These are phyloP conservation scores for Globisporangium polare DNA, from an alignment of 352 stramenopile species.

Conservation along the genomic window DNA sequence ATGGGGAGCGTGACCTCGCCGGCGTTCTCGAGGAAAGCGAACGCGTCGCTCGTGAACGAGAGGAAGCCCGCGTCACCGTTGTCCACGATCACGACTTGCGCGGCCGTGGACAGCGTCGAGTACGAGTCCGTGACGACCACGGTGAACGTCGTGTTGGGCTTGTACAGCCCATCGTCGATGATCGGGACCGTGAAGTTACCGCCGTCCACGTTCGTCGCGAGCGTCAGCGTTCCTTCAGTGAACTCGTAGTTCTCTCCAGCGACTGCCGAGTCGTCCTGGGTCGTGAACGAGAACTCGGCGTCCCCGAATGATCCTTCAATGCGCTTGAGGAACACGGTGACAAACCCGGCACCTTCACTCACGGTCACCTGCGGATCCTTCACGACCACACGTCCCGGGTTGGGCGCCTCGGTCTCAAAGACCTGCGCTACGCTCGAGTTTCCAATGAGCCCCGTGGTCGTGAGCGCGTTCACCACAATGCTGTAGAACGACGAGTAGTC, in stretches of 20 bases:
- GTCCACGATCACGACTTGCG: slow-evolving; percentile 34
- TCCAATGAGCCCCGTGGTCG: slow-evolving; percentile 32
- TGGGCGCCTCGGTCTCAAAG: slow-evolving; percentile 32
- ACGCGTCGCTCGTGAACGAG: slow-evolving; percentile 24
- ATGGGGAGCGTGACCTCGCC: slow-evolving; percentile 24
- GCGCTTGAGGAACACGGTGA: slow-evolving; percentile 32
- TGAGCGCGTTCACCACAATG: slow-evolving; percentile 26
- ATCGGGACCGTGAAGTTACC: slow-evolving; percentile 30
- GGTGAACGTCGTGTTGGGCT: slow-evolving; percentile 37
- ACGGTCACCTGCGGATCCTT: slow-evolving; percentile 16
- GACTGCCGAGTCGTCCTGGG: slow-evolving; percentile 26
- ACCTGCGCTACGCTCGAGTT: slow-evolving; percentile 14
- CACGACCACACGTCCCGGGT: slow-evolving; percentile 28
- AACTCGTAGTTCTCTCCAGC: slow-evolving; percentile 32
- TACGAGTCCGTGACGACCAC: slow-evolving; percentile 30
- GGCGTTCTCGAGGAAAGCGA: slow-evolving; percentile 30
- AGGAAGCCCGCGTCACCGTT: slow-evolving; percentile 55
- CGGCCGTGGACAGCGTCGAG: slow-evolving; percentile 21
- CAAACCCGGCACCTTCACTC: slow-evolving; percentile 23
- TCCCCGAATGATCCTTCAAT: slow-evolving; percentile 52
- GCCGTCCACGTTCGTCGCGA: slow-evolving; percentile 28
- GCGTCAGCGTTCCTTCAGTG: slow-evolving; percentile 8
- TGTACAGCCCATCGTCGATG: slow-evolving; percentile 38
- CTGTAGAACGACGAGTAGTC: slow-evolving; percentile 35
- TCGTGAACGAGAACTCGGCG: slow-evolving; percentile 32